phyloP scores from a whole-genome alignment of 345 rosid genomes.

The Viola odorata region DNA sequence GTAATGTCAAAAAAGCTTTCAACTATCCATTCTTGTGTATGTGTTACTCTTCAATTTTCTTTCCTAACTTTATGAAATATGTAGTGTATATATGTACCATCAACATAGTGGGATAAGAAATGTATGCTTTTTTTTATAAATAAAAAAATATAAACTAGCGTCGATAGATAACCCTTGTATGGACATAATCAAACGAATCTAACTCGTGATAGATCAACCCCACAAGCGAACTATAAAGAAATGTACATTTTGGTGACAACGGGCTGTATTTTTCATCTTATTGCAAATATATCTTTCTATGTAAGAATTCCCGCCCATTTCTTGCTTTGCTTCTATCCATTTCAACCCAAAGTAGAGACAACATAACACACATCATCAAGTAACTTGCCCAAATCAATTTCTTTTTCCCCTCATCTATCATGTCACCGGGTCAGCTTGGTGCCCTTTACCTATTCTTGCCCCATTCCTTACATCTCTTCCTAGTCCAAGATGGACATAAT shows the following conservation, averaged over 20 bases:
- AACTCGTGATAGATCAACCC: too few species aligned
- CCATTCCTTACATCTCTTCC: too few species aligned
- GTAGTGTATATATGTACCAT: constrained; percentile 7
- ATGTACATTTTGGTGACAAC: too few species aligned
- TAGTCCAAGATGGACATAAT: too few species aligned
- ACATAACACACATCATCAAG: constrained; percentile 2
- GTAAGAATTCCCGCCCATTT: constrained; percentile 9
- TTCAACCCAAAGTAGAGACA: constrained; percentile 14
- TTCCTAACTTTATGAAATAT: background rate
- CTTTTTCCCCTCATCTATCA: constrained; percentile 25
- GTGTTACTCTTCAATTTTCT: too few species aligned
- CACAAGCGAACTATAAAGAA: too few species aligned
- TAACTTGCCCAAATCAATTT: constrained; percentile 9
- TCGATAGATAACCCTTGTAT: too few species aligned
- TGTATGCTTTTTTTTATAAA: too few species aligned
- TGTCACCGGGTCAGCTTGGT: constrained; percentile 20
- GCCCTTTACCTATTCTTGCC: background rate
- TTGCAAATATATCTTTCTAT: constrained; percentile 1
- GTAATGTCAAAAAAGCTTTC: constrained; percentile 2
- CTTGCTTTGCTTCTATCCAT: constrained; percentile 13
- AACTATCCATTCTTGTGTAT: too few species aligned
- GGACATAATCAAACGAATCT: background rate
- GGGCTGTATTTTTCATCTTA: too few species aligned
- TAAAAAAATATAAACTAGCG: too few species aligned
- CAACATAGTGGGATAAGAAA: constrained; percentile 26